Base-by-base conservation (phyloP, 1,139 yeast genomes). In the Yamadazyma trypodendri region DNA sequence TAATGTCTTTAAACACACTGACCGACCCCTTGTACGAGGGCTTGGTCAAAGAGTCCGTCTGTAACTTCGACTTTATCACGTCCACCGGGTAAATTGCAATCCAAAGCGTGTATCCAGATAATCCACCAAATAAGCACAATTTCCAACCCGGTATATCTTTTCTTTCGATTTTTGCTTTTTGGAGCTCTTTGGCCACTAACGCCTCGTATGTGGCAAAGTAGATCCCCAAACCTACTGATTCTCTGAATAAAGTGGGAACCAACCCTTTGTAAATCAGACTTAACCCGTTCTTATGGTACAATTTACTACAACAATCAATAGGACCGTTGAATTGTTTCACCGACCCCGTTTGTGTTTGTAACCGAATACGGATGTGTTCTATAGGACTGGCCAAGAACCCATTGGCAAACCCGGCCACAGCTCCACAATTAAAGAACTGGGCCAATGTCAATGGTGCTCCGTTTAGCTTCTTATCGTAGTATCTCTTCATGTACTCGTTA, bases 161-260 rank as follows among this genome's bases (percentile, higher is more conserved):
- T 61, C 96, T 73, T 28, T 63, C 55, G 13, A 80, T 55, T 4
- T 67, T 61, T 4, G 43, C 34, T 18, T 60, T 47, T 15, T 50
- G 43, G 59, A 78, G 67, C 46, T 88, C 92, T 37, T 72, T 65
- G 37, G 84, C 79, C 37, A 89, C 80, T 46, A 90, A 68, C 1
- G 90, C 92, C 63, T 90, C 97, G 54, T 87, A 90, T 1, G 95
- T 82, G 42, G 90, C 71, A 61, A 90, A 90, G 61, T 89, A 90
- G 35, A 84, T 76, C 50, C 97, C 97, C 68, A 87, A 77, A 20
- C 97, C 97, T 46, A 84, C 78, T 11, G 85, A 75, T 57, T 90
- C 97, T 68, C 97, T 80, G 35, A 83, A 44, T 46, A 87, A 68
- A 0, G 96, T 88, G 14, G 97, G 95, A 1, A 71, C 62, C 37